Conservation (phyloP, 768 basidiomycete species). For the Paxillus rubicundulus region DNA sequence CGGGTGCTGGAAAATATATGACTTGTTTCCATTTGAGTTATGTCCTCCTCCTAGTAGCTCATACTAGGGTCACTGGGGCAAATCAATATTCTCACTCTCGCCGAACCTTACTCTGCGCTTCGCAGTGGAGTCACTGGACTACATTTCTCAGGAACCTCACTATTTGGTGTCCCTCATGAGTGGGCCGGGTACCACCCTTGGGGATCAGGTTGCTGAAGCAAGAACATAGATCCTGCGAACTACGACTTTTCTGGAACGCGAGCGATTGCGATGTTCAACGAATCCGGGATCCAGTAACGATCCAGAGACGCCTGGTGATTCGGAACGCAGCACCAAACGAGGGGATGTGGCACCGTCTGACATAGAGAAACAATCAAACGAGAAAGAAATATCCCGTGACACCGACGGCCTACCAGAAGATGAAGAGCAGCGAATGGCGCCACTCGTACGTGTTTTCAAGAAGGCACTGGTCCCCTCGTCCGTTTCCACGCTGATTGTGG, state of each 20-base stretch:
- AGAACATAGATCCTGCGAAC: slow-evolving; percentile 30
- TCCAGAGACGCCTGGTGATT: not conserved
- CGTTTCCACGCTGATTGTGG: slow-evolving; percentile 32
- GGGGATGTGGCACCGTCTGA: slow-evolving; percentile 1
- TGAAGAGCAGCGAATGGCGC: slow-evolving; percentile 11
- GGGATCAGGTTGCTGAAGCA: not conserved
- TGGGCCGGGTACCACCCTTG: slow-evolving; percentile 12
- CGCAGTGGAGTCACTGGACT: slow-evolving; percentile 39
- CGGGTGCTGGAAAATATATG: slow-evolving; percentile 49
- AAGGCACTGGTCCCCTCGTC: slow-evolving; percentile 35
- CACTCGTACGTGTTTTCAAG: slow-evolving; percentile 30
- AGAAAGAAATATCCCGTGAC: not conserved
- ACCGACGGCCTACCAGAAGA: not conserved
- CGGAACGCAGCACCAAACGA: not conserved
- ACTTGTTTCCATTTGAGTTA: slow-evolving; percentile 16
- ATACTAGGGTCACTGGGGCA: slow-evolving; percentile 24
- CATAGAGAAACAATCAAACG: slow-evolving; percentile 15
- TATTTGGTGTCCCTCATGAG: slow-evolving; percentile 36
- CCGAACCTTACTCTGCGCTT: slow-evolving; percentile 39
- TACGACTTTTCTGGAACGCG: slow-evolving; percentile 40
- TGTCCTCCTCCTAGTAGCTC: not conserved
- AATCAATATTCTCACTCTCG: slow-evolving; percentile 37
- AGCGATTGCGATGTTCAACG: slow-evolving; percentile 33
- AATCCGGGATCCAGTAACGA: not conserved
- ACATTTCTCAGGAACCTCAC: slow-evolving; percentile 38